A percentile compares a stretch with the other conserved stretches of the same genome.
Evolutionary conservation across 306 rosid species (phyloP).

Genomic region (Parietaria judaica): DNA sequence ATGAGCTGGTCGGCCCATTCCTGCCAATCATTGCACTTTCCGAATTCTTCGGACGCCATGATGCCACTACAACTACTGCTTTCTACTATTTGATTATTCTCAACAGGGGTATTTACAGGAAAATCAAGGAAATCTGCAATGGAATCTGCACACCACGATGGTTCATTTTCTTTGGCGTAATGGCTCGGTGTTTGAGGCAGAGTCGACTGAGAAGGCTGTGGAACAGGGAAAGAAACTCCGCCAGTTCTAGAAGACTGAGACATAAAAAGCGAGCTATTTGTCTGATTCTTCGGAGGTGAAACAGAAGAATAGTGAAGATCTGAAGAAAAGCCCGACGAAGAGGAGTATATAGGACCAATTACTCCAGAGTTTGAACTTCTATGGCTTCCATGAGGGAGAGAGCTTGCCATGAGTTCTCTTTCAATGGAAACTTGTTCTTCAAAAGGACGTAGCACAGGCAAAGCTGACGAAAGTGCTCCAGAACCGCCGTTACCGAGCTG

Average conservation of each 20-base stretch:
- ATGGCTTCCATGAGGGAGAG: conserved; percentile 46
- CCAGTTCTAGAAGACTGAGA: conserved; percentile 41
- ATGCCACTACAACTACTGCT: conserved; percentile 49
- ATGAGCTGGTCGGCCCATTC: conserved; percentile 96
- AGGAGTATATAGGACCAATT: conserved; percentile 79
- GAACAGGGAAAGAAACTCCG: conserved; percentile 36
- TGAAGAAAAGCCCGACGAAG: conserved; percentile 73
- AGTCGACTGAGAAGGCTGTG: conserved; percentile 53
- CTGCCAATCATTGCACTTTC: conserved; percentile 71
- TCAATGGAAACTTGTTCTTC: conserved; percentile 53
- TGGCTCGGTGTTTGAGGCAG: conserved; percentile 32
- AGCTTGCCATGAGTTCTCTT: conserved; percentile 44
- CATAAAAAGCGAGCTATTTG: conserved; percentile 48
- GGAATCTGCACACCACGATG: conserved; percentile 72
- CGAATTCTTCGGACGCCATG: conserved; percentile 59
- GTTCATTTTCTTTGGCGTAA: conserved; percentile 47
- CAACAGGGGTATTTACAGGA: conserved; percentile 50
- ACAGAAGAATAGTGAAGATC: conserved; percentile 75
- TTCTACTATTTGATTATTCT: conserved; percentile 56
- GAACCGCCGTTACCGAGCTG: conserved; percentile 56
- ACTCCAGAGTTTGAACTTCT: conserved; percentile 53
- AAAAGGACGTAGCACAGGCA: conserved; percentile 51
- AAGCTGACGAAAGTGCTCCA: conserved; percentile 50
- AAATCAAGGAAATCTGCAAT: conserved; percentile 63
- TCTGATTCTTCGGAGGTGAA: conserved; percentile 52